Evolutionary conservation across 495 filamentous ascomycete genomes (phyloP).

Genomic region (Sabuloglossum arenarium): DNA sequence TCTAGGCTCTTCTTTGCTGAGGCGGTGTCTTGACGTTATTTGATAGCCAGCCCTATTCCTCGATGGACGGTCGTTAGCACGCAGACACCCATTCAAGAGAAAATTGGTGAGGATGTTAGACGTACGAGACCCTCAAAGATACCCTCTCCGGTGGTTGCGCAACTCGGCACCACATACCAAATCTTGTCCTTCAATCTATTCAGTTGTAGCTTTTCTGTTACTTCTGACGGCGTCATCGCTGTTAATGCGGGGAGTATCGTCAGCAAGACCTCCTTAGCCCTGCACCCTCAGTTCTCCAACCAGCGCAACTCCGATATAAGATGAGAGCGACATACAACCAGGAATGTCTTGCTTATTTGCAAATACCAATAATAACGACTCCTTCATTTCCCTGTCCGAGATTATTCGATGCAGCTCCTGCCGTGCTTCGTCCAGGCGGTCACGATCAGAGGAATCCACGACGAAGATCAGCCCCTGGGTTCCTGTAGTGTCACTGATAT

Average conservation of each 20-base stretch:
- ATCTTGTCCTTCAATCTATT: constrained; percentile 73
- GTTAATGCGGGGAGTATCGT: background rate
- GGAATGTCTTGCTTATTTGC: constrained; percentile 94
- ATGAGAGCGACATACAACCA: constrained; percentile 38
- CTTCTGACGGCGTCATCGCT: constrained; percentile 76
- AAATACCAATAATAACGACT: constrained; percentile 81
- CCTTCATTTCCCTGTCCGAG: constrained; percentile 95
- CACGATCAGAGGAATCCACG: constrained; percentile 75
- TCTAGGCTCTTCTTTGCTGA: background rate
- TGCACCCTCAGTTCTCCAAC: background rate
- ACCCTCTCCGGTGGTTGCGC: constrained; percentile 83
- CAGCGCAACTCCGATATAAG: background rate
- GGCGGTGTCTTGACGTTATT: constrained; percentile 57
- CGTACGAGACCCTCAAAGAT: constrained; percentile 79
- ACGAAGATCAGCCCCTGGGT: constrained; percentile 98
- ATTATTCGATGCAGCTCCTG: constrained; percentile 89
- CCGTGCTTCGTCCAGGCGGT: constrained; percentile 72
- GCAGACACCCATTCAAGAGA: background rate
- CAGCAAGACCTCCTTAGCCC: background rate
- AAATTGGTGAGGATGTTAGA: constrained; percentile 5
- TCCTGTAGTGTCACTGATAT: constrained; percentile 24
- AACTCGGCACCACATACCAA: constrained; percentile 93
- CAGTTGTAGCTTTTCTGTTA: constrained; percentile 69
- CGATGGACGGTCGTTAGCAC: background rate
- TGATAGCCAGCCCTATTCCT: constrained; percentile 57